phyloP scores from a whole-genome alignment of 495 filamentous ascomycete species.

The Annulohypoxylon nitens region DNA sequence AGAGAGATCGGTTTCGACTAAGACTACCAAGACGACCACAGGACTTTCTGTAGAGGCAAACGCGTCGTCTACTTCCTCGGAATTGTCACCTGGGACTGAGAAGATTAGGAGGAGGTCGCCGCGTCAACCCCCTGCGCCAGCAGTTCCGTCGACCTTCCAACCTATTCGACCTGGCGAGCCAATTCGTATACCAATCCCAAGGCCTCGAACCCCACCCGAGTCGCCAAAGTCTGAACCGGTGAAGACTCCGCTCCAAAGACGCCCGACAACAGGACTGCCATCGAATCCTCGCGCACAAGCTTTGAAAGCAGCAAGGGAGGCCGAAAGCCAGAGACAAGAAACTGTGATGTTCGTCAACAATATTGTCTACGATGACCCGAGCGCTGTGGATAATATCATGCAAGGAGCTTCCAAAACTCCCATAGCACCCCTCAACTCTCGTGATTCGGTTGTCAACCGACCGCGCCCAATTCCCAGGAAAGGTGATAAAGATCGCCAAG shows the following conservation, averaged over 20 bases:
- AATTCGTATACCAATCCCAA: slow-evolving; percentile 49
- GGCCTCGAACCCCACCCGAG: slow-evolving; percentile 40
- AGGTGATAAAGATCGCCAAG: slow-evolving; percentile 52
- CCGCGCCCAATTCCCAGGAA: slow-evolving; percentile 67
- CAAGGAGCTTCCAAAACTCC: slow-evolving; percentile 53
- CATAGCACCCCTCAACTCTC: slow-evolving; percentile 42
- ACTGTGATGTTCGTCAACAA: slow-evolving; percentile 68
- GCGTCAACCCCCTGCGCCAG: slow-evolving; percentile 41
- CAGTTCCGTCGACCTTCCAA: slow-evolving; percentile 42
- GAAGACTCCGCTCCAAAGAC: slow-evolving; percentile 60
- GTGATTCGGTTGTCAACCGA: slow-evolving; percentile 61
- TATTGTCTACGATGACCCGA: slow-evolving; percentile 64
- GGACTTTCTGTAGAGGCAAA: slow-evolving; percentile 50
- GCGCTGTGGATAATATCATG: slow-evolving; percentile 60
- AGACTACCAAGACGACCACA: slow-evolving; percentile 39
- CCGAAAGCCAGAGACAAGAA: slow-evolving; percentile 52
- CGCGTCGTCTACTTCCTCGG: slow-evolving; percentile 55
- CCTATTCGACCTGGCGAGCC: slow-evolving; percentile 48
- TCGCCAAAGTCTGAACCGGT: slow-evolving; percentile 48
- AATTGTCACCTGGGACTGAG: slow-evolving; percentile 61
- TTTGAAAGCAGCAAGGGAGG: slow-evolving; percentile 50
- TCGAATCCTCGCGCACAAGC: slow-evolving; percentile 63
- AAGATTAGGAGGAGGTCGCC: slow-evolving; percentile 60
- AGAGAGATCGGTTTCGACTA: slow-evolving; percentile 42
- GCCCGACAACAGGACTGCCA: slow-evolving; percentile 63